Conservation (phyloP, 805 yeast species). For the Hanseniaspora mollemarum region DNA sequence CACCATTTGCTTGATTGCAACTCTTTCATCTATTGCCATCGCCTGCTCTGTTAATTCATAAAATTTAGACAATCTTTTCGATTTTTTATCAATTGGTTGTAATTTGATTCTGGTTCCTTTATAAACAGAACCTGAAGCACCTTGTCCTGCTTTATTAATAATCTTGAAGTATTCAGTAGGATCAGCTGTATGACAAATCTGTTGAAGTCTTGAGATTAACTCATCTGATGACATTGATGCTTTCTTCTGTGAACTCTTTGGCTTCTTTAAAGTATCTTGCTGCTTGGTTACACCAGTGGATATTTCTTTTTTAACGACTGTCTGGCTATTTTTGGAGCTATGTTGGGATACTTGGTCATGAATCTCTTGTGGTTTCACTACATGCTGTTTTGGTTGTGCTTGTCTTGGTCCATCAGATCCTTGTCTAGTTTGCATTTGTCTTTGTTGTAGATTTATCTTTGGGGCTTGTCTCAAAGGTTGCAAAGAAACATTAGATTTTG, state of each 20-base stretch:
- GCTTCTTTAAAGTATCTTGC: constrained; percentile 17
- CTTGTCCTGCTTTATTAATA: constrained; percentile 87
- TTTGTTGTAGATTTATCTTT: constrained; percentile 17
- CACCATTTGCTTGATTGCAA: constrained; percentile 95
- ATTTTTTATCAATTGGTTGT: constrained; percentile 22
- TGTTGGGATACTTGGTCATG: neutral
- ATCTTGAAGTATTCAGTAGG: constrained; percentile 75
- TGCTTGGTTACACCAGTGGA: neutral
- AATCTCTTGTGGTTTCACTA: constrained; percentile 13
- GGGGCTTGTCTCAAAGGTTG: constrained; percentile 17
- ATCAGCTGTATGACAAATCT: constrained; percentile 72
- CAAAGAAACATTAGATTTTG: constrained; percentile 3
- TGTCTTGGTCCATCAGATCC: constrained; percentile 22
- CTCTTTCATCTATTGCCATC: constrained; percentile 43
- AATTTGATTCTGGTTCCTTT: constrained; percentile 55
- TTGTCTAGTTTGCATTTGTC: constrained; percentile 23
- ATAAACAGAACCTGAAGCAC: constrained; percentile 94
- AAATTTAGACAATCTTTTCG: constrained; percentile 17
- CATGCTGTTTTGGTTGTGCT: constrained; percentile 28
- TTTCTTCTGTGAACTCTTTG: constrained; percentile 31
- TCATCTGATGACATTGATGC: constrained; percentile 76
- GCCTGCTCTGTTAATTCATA: constrained; percentile 24
- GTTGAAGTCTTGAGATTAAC: constrained; percentile 63
- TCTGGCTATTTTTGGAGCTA: constrained; percentile 18
- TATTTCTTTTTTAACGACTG: constrained; percentile 22